Evolutionary conservation across 73 alveolate genomes (phyloP), one percentile per base, ranked within the genome.

Genomic region (Loxodes magnus): DNA sequence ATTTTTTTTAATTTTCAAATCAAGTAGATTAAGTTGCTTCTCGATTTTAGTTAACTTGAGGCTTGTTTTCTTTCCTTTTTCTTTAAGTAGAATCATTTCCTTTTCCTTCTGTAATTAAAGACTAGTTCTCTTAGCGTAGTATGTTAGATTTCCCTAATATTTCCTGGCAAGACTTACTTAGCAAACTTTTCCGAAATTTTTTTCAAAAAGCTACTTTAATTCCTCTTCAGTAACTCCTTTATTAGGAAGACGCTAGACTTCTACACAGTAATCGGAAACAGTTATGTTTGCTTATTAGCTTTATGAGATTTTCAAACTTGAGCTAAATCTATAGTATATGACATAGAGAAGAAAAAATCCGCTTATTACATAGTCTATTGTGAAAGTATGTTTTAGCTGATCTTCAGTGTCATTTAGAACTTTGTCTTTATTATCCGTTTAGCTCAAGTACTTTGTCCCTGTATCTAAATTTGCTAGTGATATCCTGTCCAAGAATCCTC

Each of bases 111-210:
- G 9, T 46, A 25, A 14, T 12, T 12, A n/a, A 1, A 46, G 15
- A 0, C 9, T 46, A 14, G 74, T 74, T 23, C 66, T 39, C 30
- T 67, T n/a, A 24, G 39, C 21, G 28, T 61, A 56, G n/a, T 31
- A 15, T 4, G 35, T 38, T n/a, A 67, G 65, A 5, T 44, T 59
- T 10, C 61, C 61, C 7, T 26, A 21, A 21, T 35, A 67, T 9
- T 44, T 61, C 29, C 63, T 67, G 19, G 82, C 74, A 14, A 44
- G 36, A 35, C 19, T 16, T 16, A 69, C 70, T 43, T 67, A 73
- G n/a, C 12, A 43, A 0, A 67, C 56, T 14, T 41, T 35, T 21
- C 76, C 82, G 19, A 19, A 64, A 12, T 2, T 17, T 15, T 42
- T 20, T 24, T 61, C 77, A 3, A 67, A 31, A 21, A 56, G 66